A percentile compares a stretch with the other conserved stretches of the same genome.
Evolutionary conservation across 1,284 basidiomycete species (phyloP).

Genomic region (Mrakiaceae sp.): DNA sequence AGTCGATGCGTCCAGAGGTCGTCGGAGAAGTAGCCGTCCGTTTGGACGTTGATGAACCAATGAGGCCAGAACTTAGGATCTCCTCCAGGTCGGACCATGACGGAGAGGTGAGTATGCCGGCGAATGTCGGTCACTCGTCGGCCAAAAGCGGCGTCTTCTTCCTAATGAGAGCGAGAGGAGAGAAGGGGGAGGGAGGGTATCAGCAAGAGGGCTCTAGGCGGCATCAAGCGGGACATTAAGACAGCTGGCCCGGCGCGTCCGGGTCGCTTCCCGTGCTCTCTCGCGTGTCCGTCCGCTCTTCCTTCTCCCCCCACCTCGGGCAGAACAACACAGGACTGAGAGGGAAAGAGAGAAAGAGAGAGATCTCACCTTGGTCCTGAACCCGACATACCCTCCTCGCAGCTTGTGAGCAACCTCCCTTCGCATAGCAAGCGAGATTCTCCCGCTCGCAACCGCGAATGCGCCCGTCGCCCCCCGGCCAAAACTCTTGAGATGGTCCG

Average conservation of each 20-base stretch:
- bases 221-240: not conserved
- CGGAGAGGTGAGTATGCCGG: slow-evolving; percentile 8
- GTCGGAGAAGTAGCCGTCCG: not conserved
- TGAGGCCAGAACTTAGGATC: slow-evolving; percentile 15
- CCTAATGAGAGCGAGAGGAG: not conserved
- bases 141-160: not conserved
- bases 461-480: no score
- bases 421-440: slow-evolving; percentile 10
- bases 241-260: not conserved
- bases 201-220: not conserved
- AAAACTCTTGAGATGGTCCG: not conserved
- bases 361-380: slow-evolving; percentile 6
- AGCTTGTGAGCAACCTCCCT: slow-evolving; percentile 6
- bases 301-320: not conserved
- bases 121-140: no score
- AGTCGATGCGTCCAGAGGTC: slow-evolving; percentile 8
- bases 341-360: not conserved
- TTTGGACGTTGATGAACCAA: slow-evolving; percentile 14
- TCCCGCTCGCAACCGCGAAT: not conserved
- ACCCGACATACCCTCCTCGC: slow-evolving; percentile 12
- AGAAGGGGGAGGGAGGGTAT: not conserved
- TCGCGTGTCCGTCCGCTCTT: not conserved
- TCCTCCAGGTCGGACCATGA: slow-evolving; percentile 7
- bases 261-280: not conserved
- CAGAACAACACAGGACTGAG: not conserved